A percentile compares a stretch with the other conserved stretches of the same genome.
These are phyloP conservation scores for Apiotrichum sp. DNA, from an alignment of 1,284 basidiomycete genomes.

Conservation along the genomic window DNA sequence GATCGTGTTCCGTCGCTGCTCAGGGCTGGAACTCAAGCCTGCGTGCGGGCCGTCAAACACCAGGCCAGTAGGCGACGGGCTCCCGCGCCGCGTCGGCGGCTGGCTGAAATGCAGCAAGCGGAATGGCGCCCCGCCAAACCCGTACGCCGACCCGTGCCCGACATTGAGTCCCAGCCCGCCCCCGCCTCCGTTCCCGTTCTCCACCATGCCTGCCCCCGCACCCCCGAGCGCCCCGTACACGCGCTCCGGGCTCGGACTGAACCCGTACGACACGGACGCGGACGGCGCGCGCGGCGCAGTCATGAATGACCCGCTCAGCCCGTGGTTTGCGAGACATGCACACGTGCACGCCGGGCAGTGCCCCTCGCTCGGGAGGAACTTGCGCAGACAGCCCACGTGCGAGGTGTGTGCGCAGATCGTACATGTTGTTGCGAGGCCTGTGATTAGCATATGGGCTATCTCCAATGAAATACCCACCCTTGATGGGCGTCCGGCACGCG, in stretches of 20 bases:
- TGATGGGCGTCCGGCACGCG: constrained; percentile 65
- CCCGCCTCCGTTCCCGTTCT: background rate
- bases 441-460: background rate
- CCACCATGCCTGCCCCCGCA: background rate
- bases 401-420: constrained; percentile 60
- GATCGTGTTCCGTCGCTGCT: background rate
- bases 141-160: background rate
- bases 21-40: background rate
- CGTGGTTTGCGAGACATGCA: constrained; percentile 22
- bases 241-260: constrained; percentile 1
- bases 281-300: constrained; percentile 6
- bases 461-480: constrained; percentile 52
- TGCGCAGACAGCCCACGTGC: constrained; percentile 55
- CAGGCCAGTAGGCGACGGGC: constrained; percentile 2
- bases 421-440: constrained; percentile 66
- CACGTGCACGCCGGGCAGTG: constrained; percentile 39
- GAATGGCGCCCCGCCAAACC: background rate
- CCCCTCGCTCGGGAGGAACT: constrained; percentile 2
- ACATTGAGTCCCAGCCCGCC: no score
- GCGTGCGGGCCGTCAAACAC: constrained; percentile 5
- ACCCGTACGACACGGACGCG: background rate
- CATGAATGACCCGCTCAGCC: constrained; percentile 16
- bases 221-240: background rate
- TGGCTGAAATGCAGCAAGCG: no score
- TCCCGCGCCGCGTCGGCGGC: background rate